A percentile compares a stretch with the other conserved stretches of the same genome.
Evolutionary conservation across 2,329 filamentous ascomycete species (phyloP).

Genomic region (Ophiostoma tasmaniense): DNA sequence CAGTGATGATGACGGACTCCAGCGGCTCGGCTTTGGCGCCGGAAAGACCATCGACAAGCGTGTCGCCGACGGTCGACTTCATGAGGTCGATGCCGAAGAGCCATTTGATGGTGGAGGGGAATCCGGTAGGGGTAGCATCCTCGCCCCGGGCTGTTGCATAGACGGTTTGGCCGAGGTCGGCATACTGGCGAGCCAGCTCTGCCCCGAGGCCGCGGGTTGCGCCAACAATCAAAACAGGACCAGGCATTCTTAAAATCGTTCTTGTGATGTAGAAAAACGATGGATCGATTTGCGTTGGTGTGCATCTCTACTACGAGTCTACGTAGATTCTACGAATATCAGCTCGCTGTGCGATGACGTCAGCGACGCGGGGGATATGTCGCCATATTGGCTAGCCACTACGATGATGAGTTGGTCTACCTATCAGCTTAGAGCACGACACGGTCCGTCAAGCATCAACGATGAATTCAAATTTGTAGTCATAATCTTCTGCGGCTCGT

Average conservation of each 20-base stretch:
- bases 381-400: background rate
- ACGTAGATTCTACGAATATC: background rate
- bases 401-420: background rate
- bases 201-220: background rate
- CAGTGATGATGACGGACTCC: background rate
- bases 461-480: no score
- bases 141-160: background rate
- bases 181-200: background rate
- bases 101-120: background rate
- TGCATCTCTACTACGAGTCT: background rate
- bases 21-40: background rate
- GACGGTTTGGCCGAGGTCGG: conserved; percentile 28
- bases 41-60: background rate
- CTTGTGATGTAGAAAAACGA: background rate
- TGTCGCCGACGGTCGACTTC: background rate
- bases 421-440: background rate
- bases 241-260: background rate
- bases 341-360: background rate
- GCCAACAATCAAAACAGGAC: background rate
- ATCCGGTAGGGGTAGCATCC: background rate
- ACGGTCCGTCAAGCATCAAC: no score
- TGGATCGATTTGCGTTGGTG: background rate
- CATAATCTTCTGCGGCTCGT: no score
- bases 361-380: background rate
- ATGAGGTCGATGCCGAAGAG: background rate